These are phyloP conservation scores for Phialophora tarda DNA, from an alignment of 2,329 filamentous ascomycete genomes.

Conservation along the genomic window DNA sequence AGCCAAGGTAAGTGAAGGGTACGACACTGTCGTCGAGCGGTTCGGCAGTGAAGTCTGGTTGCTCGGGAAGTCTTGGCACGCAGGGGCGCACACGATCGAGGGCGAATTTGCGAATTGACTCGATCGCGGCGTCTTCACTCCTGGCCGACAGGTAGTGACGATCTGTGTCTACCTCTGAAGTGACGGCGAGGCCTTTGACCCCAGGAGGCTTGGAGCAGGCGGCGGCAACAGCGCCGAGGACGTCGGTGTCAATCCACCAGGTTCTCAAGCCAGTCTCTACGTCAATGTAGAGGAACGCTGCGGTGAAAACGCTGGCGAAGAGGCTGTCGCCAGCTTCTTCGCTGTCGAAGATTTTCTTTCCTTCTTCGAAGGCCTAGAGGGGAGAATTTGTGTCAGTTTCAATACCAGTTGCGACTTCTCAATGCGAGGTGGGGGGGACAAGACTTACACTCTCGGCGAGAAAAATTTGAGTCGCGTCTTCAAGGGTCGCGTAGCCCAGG, in stretches of 20 bases:
- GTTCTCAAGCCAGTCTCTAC: slow-evolving; percentile 4
- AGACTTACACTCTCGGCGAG: background rate
- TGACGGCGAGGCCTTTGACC: background rate
- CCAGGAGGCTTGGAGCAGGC: background rate
- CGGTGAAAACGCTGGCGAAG: background rate
- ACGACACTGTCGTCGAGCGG: background rate
- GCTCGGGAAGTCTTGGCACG: background rate
- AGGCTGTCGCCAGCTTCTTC: background rate
- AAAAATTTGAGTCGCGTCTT: background rate
- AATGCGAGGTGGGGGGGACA: background rate
- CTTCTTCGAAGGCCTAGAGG: slow-evolving; percentile 10
- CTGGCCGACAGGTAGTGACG: background rate
- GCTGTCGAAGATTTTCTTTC: slow-evolving; percentile 1
- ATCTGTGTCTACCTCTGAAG: background rate
- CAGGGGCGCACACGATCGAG: background rate
- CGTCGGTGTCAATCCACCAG: slow-evolving; percentile 9
- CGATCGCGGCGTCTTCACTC: background rate
- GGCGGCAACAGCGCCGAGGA: background rate
- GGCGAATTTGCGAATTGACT: background rate
- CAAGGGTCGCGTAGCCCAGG: background rate
- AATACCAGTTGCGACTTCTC: background rate
- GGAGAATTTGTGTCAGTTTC: slow-evolving; percentile 5
- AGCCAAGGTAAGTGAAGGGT: slow-evolving; percentile 5
- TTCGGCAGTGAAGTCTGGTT: background rate
- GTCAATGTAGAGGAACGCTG: slow-evolving; percentile 4